These are phyloP conservation scores for Lasiosphaeria miniovina DNA, from an alignment of 495 filamentous ascomycete species.

Conservation along the genomic window DNA sequence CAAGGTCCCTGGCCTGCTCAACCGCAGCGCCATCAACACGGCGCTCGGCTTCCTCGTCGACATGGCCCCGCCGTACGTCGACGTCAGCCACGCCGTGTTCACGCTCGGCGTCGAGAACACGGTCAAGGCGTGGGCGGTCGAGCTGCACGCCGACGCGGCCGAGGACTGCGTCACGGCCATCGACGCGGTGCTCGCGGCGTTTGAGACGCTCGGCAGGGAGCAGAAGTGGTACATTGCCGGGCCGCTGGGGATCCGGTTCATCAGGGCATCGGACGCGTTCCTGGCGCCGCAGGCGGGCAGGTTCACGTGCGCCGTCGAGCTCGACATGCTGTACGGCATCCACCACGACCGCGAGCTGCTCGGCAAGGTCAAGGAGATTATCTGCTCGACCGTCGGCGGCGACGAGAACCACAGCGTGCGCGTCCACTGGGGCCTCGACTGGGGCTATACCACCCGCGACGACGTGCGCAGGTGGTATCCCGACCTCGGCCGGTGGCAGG, in stretches of 20 bases:
- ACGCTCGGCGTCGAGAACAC: slow-evolving; percentile 10
- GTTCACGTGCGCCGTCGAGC: slow-evolving; percentile 13
- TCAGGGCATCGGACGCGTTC: slow-evolving; percentile 11
- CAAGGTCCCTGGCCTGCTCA: neutral
- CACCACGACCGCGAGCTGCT: slow-evolving; percentile 3
- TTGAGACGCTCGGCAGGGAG: neutral
- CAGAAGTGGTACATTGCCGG: slow-evolving; percentile 13
- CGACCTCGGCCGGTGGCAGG: slow-evolving; percentile 10
- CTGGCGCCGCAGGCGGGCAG: slow-evolving; percentile 14
- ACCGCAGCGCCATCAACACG: slow-evolving; percentile 1
- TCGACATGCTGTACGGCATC: slow-evolving; percentile 11
- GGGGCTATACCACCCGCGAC: slow-evolving; percentile 4
- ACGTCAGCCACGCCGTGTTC: slow-evolving; percentile 14
- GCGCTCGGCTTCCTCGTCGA: slow-evolving; percentile 9
- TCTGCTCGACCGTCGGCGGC: slow-evolving; percentile 1
- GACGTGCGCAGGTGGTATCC: slow-evolving; percentile 14
- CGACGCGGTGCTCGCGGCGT: slow-evolving; percentile 5
- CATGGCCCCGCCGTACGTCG: slow-evolving; percentile 13
- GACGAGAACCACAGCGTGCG: slow-evolving; percentile 1
- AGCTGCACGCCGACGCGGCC: slow-evolving; percentile 15
- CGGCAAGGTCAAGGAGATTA: slow-evolving; percentile 7
- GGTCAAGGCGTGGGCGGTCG: slow-evolving; percentile 12
- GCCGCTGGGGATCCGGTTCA: slow-evolving; percentile 13
- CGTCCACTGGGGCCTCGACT: slow-evolving; percentile 18
- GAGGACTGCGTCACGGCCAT: neutral